Conservation (phyloP, 2,329 filamentous ascomycete species). For the Apiospora sp. region DNA sequence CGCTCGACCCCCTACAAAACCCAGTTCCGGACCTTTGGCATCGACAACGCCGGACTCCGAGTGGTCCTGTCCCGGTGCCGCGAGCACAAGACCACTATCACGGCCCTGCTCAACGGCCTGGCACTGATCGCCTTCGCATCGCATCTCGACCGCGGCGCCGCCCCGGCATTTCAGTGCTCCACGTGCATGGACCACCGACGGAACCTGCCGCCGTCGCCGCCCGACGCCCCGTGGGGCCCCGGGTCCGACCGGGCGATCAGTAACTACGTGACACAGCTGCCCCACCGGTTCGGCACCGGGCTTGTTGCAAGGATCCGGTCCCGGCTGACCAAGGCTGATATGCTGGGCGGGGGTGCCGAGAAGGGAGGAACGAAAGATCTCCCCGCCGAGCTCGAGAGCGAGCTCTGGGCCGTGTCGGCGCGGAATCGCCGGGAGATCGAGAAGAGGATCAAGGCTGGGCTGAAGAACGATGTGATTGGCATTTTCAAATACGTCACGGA, state of each 20-base stretch:
- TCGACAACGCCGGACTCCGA: constrained; percentile 26
- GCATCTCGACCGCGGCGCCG: constrained; percentile 26
- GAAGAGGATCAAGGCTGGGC: constrained; percentile 36
- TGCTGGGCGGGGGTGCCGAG: neutral
- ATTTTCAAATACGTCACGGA: constrained; percentile 45
- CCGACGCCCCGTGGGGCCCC: constrained; percentile 25
- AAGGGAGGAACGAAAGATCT: neutral
- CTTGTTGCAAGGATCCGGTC: neutral
- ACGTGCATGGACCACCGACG: constrained; percentile 34
- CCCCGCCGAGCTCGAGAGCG: constrained; percentile 26
- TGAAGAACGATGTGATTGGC: constrained; percentile 44
- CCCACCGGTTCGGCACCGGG: constrained; percentile 25
- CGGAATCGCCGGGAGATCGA: constrained; percentile 39
- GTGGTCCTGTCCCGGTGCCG: constrained; percentile 31
- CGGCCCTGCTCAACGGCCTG: constrained; percentile 33
- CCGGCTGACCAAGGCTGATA: neutral
- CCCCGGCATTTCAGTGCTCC: constrained; percentile 28
- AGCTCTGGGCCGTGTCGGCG: constrained; percentile 35
- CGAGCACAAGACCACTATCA: constrained; percentile 33
- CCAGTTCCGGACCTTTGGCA: constrained; percentile 31
- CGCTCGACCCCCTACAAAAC: constrained; percentile 34
- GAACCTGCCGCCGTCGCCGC: constrained; percentile 29
- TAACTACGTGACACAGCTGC: constrained; percentile 33
- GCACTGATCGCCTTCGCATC: constrained; percentile 28
- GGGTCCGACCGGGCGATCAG: constrained; percentile 31